Evolutionary conservation across 1,139 yeast species (phyloP).

Genomic region (Geotrichum macrosporum): DNA sequence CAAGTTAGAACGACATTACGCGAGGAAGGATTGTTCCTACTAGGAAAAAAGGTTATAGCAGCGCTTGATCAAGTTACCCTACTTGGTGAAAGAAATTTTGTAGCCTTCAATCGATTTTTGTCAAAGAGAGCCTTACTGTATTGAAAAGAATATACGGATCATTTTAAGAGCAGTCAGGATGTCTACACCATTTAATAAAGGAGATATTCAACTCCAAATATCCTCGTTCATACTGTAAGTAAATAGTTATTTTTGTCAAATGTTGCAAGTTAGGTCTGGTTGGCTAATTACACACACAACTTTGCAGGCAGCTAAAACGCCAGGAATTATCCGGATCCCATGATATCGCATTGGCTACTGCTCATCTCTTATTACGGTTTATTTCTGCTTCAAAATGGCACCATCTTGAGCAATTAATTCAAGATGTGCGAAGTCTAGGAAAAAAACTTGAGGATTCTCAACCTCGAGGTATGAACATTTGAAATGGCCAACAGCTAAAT

Average conservation of each 20-base stretch:
- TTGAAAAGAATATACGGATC: no score
- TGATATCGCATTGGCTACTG: constrained; percentile 77
- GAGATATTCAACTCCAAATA: constrained; percentile 19
- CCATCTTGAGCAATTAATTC: constrained; percentile 65
- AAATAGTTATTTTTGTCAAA: neutral
- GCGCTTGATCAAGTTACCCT: no score
- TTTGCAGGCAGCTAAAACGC: constrained; percentile 48
- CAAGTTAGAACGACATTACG: no score
- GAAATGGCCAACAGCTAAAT: no score
- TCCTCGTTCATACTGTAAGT: constrained; percentile 16
- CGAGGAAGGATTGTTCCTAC: no score
- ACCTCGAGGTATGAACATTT: constrained; percentile 37
- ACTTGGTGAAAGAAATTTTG: no score
- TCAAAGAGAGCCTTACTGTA: no score
- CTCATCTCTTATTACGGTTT: constrained; percentile 81
- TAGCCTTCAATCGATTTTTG: no score
- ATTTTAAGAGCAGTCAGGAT: no score
- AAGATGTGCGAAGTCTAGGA: constrained; percentile 54
- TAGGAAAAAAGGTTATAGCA: no score
- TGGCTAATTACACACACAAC: no score
- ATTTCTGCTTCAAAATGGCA: constrained; percentile 89
- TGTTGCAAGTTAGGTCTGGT: neutral
- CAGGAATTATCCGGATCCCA: constrained; percentile 72
- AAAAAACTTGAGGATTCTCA: constrained; percentile 40
- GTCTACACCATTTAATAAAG: constrained; percentile 9